Conservation (phyloP, 129 eudicot genomes). For the Apium graveolens region DNA sequence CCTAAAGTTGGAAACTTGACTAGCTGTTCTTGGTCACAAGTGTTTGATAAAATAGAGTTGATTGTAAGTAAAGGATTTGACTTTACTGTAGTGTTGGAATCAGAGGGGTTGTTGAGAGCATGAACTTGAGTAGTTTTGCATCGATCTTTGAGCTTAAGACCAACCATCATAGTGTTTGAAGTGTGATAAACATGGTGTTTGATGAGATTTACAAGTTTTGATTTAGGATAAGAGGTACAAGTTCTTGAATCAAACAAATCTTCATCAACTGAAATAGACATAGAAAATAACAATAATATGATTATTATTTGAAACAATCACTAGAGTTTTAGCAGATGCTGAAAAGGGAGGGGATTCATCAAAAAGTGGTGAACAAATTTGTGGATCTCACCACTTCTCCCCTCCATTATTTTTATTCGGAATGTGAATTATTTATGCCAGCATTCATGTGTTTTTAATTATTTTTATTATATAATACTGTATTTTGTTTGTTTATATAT, state of each 20-base stretch:
- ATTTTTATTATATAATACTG: no score
- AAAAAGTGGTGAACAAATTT: constrained; percentile 18
- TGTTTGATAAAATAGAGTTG: constrained; percentile 37
- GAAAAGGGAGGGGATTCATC: neutral
- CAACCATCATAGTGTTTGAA: constrained; percentile 31
- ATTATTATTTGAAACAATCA: neutral
- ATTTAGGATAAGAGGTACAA: constrained; percentile 2
- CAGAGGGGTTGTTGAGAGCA: constrained; percentile 29
- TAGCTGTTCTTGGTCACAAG: constrained; percentile 11
- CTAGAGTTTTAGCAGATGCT: neutral
- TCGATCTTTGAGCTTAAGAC: constrained; percentile 51
- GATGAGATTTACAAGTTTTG: constrained; percentile 37
- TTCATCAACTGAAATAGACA: constrained; percentile 34
- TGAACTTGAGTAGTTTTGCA: constrained; percentile 61
- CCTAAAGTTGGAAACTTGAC: constrained; percentile 2
- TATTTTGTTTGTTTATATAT: neutral
- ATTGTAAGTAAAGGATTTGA: constrained; percentile 21
- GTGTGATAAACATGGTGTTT: constrained; percentile 25
- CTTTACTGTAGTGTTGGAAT: constrained; percentile 5
- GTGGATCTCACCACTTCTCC: constrained; percentile 12
- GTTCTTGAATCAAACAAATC: constrained; percentile 27
- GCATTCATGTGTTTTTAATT: neutral
- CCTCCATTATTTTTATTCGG: constrained; percentile 3
- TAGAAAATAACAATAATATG: neutral
- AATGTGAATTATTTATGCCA: constrained; percentile 4